These are phyloP conservation scores for Fraxinus americana DNA, from an alignment of 257 asterid species.

Conservation along the genomic window DNA sequence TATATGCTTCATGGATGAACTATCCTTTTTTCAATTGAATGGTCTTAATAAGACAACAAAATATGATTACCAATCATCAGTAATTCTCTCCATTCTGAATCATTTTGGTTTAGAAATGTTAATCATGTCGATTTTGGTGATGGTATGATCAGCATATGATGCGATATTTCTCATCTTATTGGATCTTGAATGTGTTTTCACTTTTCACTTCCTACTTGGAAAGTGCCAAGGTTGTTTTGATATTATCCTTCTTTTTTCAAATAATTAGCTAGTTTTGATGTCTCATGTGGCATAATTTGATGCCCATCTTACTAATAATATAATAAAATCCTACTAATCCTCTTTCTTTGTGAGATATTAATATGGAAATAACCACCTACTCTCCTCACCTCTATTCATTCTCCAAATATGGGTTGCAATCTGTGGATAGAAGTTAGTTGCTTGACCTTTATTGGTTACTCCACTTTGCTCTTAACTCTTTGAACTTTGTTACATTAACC, in stretches of 20 bases:
- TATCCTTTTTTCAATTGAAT: not conserved
- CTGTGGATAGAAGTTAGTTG: not conserved
- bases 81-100: not conserved
- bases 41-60: not conserved
- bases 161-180: not conserved
- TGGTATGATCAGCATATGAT: not conserved
- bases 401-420: not conserved
- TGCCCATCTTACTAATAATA: not conserved
- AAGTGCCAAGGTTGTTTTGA: not conserved
- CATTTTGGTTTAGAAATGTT: not conserved
- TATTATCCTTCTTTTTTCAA: not conserved
- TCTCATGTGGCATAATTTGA: not conserved
- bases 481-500: not conserved
- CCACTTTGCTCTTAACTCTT: not conserved
- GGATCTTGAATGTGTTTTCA: not conserved
- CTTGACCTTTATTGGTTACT: not conserved
- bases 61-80: not conserved
- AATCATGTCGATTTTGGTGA: not conserved
- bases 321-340: not conserved
- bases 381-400: not conserved
- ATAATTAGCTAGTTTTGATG: not conserved
- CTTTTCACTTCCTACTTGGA: not conserved
- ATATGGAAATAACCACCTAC: not conserved
- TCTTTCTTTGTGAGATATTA: not conserved
- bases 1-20: not conserved